Base-by-base conservation (phyloP, 2,329 filamentous ascomycete genomes). In the Trichoderma hamatum region DNA sequence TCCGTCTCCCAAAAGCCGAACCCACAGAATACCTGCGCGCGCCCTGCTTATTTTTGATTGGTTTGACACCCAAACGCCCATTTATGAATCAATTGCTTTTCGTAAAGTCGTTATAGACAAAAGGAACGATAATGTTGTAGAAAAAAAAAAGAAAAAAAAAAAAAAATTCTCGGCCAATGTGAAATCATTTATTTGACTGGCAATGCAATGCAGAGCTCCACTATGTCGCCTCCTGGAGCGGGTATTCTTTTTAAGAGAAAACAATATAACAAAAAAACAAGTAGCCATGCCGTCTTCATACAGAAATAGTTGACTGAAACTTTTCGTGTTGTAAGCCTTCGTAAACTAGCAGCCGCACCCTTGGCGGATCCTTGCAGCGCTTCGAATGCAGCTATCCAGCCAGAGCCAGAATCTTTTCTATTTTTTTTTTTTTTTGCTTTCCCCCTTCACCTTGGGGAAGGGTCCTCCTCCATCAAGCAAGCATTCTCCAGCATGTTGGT, bases 401-500 rank as follows among this genome's bases (percentile, higher is more conserved):
- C 49, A 64, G 30, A 43, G 36, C 51, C 52, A 13, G 26, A 3
- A 28, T 39, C 39, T n/a, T 19, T 10, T 43, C 39, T 49, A 24
- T 24, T 49, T 49, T n/a, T n/a, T 49, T 49, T 24, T 4, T 24
- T 5, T 13, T 49, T 49, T 49, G 11, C 21, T 24, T 49, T 49
- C 6, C 19, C 19, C n/a, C n/a, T 56, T 77, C 73, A 79, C 66
- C 76, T 74, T 36, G 77, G 76, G 46, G 77, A 75, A 51, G 77
- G 74, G 52, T 97, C 94, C 77, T 97, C 86, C 67, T 91, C 94
- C 79, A 94, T 89, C 93, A 98, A 97, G 82, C 96, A 99, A 5
- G 94, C 93, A 77, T 93, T 96, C 79, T 99, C 96, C 39, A 99
- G 85, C 86, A 97, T 94, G 80, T 98, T 98, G 14, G 96, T 99